A percentile compares a stretch with the other conserved stretches of the same genome.
Evolutionary conservation across 768 basidiomycete genomes (phyloP).

Genomic region (Trametes cingulata): DNA sequence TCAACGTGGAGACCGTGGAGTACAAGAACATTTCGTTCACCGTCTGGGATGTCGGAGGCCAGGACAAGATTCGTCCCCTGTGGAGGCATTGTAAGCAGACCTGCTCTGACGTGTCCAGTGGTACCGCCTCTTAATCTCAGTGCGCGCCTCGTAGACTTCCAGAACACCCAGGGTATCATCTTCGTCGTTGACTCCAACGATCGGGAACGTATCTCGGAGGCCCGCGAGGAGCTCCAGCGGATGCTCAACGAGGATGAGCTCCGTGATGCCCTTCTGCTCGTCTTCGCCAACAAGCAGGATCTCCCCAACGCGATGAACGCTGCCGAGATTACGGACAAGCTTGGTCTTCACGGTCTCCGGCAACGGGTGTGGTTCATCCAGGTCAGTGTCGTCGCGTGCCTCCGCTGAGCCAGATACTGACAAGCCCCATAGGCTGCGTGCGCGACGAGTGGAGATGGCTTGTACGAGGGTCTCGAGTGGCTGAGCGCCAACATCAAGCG

Average conservation of each 20-base stretch:
- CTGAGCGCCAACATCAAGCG: conserved; percentile 89
- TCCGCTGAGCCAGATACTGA: conserved; percentile 1
- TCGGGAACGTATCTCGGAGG: conserved; percentile 98
- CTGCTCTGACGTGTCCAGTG: conserved; percentile 20
- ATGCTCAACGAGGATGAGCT: conserved; percentile 99
- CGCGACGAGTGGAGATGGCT: conserved; percentile 96
- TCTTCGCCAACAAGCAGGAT: conserved; percentile 99
- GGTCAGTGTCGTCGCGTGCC: conserved; percentile 44
- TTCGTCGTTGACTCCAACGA: conserved; percentile 99
- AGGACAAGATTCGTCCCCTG: conserved; percentile 99
- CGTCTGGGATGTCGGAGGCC: conserved; percentile 99
- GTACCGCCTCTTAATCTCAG: conserved; percentile 16
- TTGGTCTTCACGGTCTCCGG: conserved; percentile 95
- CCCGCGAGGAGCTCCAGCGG: conserved; percentile 97
- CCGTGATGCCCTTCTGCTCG: conserved; percentile 95
- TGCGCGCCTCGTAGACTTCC: conserved; percentile 76
- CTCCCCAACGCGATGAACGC: conserved; percentile 99
- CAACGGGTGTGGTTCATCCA: conserved; percentile 99
- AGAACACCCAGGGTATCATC: conserved; percentile 99
- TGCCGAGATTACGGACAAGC: conserved; percentile 98
- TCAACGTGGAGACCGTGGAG: conserved; percentile 99
- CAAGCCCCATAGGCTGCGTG: conserved; percentile 76
- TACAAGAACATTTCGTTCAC: conserved; percentile 99
- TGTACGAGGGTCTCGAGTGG: conserved; percentile 99
- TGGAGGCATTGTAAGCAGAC: conserved; percentile 96